Evolutionary conservation across 2,329 filamentous ascomycete species (phyloP).

Genomic region (Aspergillus sp.): DNA sequence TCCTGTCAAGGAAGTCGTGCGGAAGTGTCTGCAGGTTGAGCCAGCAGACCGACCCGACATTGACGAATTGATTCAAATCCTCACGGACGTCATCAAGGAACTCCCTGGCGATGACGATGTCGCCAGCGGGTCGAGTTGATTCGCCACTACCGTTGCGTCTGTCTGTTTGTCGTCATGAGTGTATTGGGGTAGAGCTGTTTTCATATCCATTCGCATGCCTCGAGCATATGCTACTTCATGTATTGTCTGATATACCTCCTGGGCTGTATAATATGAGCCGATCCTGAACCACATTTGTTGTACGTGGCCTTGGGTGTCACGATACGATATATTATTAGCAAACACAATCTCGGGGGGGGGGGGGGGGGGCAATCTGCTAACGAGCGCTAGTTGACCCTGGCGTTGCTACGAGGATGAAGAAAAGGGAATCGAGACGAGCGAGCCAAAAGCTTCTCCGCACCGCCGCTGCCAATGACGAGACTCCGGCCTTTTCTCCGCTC

Average conservation of each 20-base stretch:
- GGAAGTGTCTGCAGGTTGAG: conserved; percentile 83
- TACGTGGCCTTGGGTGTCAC: too few species aligned
- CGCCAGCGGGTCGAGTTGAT: conserved; percentile 24
- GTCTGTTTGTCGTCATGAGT: background rate
- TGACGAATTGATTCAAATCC: conserved; percentile 74
- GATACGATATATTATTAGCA: too few species aligned
- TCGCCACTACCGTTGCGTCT: background rate
- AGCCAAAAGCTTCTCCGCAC: background rate
- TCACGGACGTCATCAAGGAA: conserved; percentile 69
- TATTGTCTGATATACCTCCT: background rate
- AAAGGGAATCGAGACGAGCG: background rate
- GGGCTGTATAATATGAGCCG: background rate
- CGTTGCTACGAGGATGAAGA: background rate
- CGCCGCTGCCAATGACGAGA: background rate
- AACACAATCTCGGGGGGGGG: too few species aligned
- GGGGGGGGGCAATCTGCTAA: too few species aligned
- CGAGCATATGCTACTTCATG: background rate
- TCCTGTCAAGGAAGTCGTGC: conserved; percentile 80
- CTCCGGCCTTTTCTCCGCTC: background rate
- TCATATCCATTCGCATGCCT: too few species aligned
- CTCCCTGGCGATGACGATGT: conserved; percentile 62
- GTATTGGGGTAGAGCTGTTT: too few species aligned
- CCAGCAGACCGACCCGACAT: conserved; percentile 84
- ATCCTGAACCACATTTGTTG: too few species aligned
- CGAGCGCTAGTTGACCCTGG: background rate